Percentiles rank a stretch among this genome's conserved stretches.
These are phyloP conservation scores for Aegilops speltoides DNA, from an alignment of 176 grass and related monocot species.

Conservation along the genomic window DNA sequence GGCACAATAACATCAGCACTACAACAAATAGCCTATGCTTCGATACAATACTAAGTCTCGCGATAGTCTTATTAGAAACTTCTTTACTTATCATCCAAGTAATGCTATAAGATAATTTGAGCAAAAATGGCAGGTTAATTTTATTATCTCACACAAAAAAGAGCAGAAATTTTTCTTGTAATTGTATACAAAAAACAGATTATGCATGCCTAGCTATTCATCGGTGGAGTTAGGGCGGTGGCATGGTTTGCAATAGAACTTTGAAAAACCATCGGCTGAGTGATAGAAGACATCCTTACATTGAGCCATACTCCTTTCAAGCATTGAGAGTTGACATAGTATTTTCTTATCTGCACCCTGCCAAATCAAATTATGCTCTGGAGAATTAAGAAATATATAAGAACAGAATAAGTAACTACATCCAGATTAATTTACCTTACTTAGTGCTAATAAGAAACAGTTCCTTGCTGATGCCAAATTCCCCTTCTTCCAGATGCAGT, in stretches of 20 bases:
- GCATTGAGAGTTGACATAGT: slow-evolving; percentile 91
- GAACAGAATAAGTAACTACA: slow-evolving; percentile 9
- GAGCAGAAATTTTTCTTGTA: background rate
- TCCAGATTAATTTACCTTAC: slow-evolving; percentile 65
- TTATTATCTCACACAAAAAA: background rate
- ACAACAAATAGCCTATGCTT: background rate
- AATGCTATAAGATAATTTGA: background rate
- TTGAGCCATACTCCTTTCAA: slow-evolving; percentile 97
- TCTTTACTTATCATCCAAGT: background rate
- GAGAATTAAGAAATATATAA: slow-evolving; percentile 15
- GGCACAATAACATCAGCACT: background rate
- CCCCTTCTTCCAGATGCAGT: slow-evolving; percentile 99
- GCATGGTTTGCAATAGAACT: background rate
- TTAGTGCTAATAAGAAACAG: slow-evolving; percentile 73
- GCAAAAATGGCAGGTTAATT: background rate
- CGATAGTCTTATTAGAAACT: background rate
- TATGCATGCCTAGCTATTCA: background rate
- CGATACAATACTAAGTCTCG: background rate
- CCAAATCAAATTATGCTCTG: slow-evolving; percentile 30
- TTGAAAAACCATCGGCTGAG: slow-evolving; percentile 4
- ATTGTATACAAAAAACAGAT: background rate
- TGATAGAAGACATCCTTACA: slow-evolving; percentile 44
- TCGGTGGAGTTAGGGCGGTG: background rate
- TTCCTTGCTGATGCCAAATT: slow-evolving; percentile 82
- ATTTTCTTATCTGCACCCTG: slow-evolving; percentile 93